A percentile compares a stretch with the other conserved stretches of the same genome.
Conservation (phyloP, 345 rosid species). For the Balakata baccata region DNA sequence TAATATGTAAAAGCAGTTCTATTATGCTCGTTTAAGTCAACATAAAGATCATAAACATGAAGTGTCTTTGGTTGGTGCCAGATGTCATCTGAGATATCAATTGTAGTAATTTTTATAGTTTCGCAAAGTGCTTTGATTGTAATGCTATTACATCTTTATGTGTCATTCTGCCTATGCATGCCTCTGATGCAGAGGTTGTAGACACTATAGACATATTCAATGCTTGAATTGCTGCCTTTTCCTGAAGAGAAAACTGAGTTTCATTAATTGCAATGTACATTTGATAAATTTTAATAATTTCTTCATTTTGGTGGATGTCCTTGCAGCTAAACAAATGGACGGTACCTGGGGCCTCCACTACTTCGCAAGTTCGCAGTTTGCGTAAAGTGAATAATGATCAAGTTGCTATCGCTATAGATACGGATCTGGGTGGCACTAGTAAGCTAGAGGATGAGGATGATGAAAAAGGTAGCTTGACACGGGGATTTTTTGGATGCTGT, state of each 20-base stretch:
- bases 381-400: constrained; percentile 85
- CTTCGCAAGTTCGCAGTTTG: constrained; percentile 84
- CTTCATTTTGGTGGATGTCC: constrained; percentile 15
- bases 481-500: background rate
- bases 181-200: background rate
- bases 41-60: background rate
- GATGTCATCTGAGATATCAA: background rate
- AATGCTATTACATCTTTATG: too few relatives aligned
- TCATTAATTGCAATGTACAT: background rate
- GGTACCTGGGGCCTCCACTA: constrained; percentile 44
- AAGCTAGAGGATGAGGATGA: constrained; percentile 86
- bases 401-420: constrained; percentile 79
- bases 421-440: constrained; percentile 39
- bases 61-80: background rate
- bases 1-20: background rate
- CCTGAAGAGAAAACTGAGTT: background rate
- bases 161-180: background rate
- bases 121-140: too few relatives aligned
- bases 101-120: too few relatives aligned
- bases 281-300: background rate
- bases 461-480: constrained; percentile 62
- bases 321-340: constrained; percentile 73
- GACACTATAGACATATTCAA: background rate
- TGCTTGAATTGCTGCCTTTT: background rate
- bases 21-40: background rate